Evolutionary conservation across 768 basidiomycete species (phyloP).

Genomic region (Termitomyces sp.): DNA sequence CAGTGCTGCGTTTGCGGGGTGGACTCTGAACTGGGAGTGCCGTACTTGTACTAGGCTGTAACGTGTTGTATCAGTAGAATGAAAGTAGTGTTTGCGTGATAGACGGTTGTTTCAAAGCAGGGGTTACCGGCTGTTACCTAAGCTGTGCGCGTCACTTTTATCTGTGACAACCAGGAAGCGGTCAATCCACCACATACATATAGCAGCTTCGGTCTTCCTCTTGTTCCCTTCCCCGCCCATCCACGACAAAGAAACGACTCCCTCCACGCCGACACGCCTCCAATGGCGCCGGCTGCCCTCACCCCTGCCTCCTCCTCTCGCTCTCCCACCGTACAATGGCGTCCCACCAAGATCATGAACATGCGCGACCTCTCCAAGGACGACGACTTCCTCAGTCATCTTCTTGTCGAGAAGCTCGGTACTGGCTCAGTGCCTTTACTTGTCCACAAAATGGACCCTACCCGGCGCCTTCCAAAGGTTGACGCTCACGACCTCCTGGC

Average conservation of each 20-base stretch:
- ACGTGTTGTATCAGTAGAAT: neutral
- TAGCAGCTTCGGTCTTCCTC: neutral
- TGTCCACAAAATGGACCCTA: slow-evolving; percentile 88
- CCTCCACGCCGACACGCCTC: slow-evolving; percentile 17
- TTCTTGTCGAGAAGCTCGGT: slow-evolving; percentile 86
- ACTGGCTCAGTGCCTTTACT: slow-evolving; percentile 76
- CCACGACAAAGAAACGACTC: slow-evolving; percentile 11
- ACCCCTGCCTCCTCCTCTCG: slow-evolving; percentile 22
- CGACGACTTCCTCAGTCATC: slow-evolving; percentile 87
- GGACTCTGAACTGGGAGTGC: slow-evolving; percentile 22
- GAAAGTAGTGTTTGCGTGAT: slow-evolving; percentile 9
- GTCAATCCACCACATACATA: slow-evolving; percentile 3
- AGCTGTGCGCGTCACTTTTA: slow-evolving; percentile 21
- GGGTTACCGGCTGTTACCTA: slow-evolving; percentile 15
- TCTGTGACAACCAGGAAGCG: slow-evolving; percentile 14
- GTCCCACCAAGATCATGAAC: slow-evolving; percentile 86
- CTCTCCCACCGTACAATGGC: slow-evolving; percentile 51
- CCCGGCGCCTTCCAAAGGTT: slow-evolving; percentile 73
- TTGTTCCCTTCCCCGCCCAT: slow-evolving; percentile 15
- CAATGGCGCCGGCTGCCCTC: slow-evolving; percentile 28
- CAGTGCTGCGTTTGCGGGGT: slow-evolving; percentile 41
- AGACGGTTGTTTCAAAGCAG: slow-evolving; percentile 9
- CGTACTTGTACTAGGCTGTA: slow-evolving; percentile 1
- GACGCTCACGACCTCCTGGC: slow-evolving; percentile 62
- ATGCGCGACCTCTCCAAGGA: slow-evolving; percentile 87